A percentile compares a stretch with the other conserved stretches of the same genome.
These are phyloP conservation scores for Plasmodium gallinaceum DNA, from an alignment of 169 alveolate species.

Conservation along the genomic window DNA sequence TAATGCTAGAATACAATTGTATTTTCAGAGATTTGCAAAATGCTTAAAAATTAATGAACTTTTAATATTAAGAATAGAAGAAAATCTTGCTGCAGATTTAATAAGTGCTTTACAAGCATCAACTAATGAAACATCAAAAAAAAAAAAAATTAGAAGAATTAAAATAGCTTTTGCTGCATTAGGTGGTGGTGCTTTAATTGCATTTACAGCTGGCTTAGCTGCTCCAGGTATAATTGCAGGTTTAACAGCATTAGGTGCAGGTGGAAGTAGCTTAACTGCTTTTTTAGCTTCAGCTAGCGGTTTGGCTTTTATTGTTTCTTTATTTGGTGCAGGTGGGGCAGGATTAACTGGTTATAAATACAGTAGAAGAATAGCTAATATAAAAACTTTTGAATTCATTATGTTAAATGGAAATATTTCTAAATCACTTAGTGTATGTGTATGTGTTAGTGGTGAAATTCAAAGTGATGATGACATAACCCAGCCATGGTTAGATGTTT, in stretches of 20 bases:
- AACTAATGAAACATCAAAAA: conserved; percentile 77
- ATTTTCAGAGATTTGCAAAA: conserved; percentile 80
- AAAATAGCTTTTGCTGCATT: conserved; percentile 89
- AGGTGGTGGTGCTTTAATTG: conserved; percentile 91
- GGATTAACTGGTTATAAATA: conserved; percentile 89
- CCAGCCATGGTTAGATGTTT: conserved; percentile 85
- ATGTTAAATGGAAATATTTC: conserved; percentile 85
- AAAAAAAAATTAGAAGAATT: conserved; percentile 78
- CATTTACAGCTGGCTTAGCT: conserved; percentile 92
- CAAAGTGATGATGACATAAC: conserved; percentile 81
- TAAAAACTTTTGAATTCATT: conserved; percentile 84
- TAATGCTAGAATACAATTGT: conserved; percentile 84
- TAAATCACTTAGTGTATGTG: conserved; percentile 83
- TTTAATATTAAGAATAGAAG: conserved; percentile 82
- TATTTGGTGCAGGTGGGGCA: conserved; percentile 90
- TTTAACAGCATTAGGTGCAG: conserved; percentile 83
- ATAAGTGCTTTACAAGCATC: conserved; percentile 81
- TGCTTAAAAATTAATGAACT: conserved; percentile 81
- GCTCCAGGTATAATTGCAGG: conserved; percentile 92
- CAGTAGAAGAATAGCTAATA: conserved; percentile 84
- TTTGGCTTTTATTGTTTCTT: conserved; percentile 83
- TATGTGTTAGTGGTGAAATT: conserved; percentile 87
- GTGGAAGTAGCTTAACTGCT: conserved; percentile 86
- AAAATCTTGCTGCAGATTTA: conserved; percentile 84
- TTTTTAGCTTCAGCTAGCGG: conserved; percentile 88